A percentile compares a stretch with the other conserved stretches of the same genome.
Conservation (phyloP, 2,329 filamentous ascomycete species). For the Aspergillus cejpii region DNA sequence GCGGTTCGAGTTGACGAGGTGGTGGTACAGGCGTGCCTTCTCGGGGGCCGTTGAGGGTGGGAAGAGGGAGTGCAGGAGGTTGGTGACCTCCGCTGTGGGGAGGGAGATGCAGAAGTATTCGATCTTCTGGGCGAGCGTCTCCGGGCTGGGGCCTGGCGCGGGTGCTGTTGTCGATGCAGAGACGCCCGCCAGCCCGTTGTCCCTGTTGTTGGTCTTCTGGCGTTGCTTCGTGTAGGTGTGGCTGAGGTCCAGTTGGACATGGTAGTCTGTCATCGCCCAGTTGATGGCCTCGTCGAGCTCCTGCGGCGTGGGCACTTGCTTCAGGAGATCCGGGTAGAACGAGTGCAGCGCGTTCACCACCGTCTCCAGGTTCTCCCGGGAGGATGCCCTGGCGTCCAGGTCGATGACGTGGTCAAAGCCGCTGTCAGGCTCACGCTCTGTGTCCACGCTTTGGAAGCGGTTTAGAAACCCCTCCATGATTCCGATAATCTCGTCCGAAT, state of each 20-base stretch:
- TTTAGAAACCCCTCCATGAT: constrained; percentile 94
- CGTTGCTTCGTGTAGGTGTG: constrained; percentile 40
- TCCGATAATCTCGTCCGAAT: constrained; percentile 64
- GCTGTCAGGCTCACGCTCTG: constrained; percentile 63
- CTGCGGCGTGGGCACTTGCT: constrained; percentile 59
- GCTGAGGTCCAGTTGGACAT: constrained; percentile 68
- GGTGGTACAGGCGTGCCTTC: constrained; percentile 62
- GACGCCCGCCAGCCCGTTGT: constrained; percentile 13
- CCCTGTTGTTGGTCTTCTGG: constrained; percentile 35
- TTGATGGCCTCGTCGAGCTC: constrained; percentile 76
- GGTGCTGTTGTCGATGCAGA: constrained; percentile 14
- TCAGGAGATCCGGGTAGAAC: constrained; percentile 67
- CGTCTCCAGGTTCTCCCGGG: constrained; percentile 76
- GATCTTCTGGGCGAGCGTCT: constrained; percentile 47
- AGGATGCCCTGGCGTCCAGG: constrained; percentile 69
- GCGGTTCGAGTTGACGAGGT: constrained; percentile 65
- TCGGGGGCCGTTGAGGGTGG: constrained; percentile 45
- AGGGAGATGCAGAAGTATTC: constrained; percentile 62
- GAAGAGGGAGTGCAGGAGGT: constrained; percentile 66
- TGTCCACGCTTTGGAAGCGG: constrained; percentile 73
- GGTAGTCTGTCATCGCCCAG: constrained; percentile 67
- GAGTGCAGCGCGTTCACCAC: constrained; percentile 64
- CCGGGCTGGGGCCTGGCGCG: constrained; percentile 20
- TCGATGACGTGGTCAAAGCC: constrained; percentile 80
- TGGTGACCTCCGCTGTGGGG: constrained; percentile 45